A percentile compares a stretch with the other conserved stretches of the same genome.
These are phyloP conservation scores for Perkinsus olseni DNA, from an alignment of 169 alveolate genomes.

Conservation along the genomic window DNA sequence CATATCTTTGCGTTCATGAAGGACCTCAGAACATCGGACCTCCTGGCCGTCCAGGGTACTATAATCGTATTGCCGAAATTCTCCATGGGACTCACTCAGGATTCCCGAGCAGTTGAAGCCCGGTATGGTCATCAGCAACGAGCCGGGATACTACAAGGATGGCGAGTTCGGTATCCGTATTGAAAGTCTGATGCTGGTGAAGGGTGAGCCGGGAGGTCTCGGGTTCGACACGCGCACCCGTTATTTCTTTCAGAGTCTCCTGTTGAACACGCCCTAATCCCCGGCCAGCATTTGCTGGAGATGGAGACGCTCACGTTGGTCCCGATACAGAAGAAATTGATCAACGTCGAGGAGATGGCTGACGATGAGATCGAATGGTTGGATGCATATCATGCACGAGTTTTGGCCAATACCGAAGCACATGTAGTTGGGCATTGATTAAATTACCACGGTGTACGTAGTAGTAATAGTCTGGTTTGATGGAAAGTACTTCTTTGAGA, in stretches of 20 bases:
- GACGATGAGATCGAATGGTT: slow-evolving; percentile 28
- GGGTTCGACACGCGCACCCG: neutral
- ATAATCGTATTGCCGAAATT: neutral
- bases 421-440: neutral
- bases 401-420: slow-evolving; percentile 16
- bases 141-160: slow-evolving; percentile 96
- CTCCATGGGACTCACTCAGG: neutral
- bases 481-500: too few species aligned
- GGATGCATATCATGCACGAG: slow-evolving; percentile 26
- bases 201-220: slow-evolving; percentile 3
- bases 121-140: slow-evolving; percentile 92
- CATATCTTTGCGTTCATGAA: slow-evolving; percentile 95
- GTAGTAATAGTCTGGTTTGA: too few species aligned
- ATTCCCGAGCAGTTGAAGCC: slow-evolving; percentile 47
- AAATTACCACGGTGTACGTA: neutral
- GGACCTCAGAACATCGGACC: slow-evolving; percentile 82
- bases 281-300: slow-evolving; percentile 25
- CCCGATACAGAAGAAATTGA: slow-evolving; percentile 35
- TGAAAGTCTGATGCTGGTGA: slow-evolving; percentile 78
- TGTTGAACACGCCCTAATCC: neutral
- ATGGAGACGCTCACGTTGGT: slow-evolving; percentile 38
- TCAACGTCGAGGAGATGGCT: slow-evolving; percentile 23
- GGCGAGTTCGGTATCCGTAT: slow-evolving; percentile 96
- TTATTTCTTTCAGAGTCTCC: neutral
- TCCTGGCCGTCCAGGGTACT: slow-evolving; percentile 20